phyloP scores from a whole-genome alignment of 2,329 filamentous ascomycete genomes.

The Talaromyces islandicus region DNA sequence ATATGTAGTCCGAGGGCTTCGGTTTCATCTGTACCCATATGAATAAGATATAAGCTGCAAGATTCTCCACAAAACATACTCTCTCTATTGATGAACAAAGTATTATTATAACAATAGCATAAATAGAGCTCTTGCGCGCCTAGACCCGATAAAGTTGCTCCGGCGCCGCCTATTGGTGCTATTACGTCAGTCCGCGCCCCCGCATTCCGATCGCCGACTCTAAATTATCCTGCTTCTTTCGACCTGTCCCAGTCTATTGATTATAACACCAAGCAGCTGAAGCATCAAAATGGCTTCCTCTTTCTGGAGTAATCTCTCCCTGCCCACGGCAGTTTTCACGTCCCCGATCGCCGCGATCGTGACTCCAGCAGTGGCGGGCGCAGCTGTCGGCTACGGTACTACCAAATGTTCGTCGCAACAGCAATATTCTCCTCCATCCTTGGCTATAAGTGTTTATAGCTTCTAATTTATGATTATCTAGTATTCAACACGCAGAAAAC shows the following conservation, averaged over 20 bases:
- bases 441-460: background rate
- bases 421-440: background rate
- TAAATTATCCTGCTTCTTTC: background rate
- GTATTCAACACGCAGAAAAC: conserved; percentile 28
- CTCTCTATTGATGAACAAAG: background rate
- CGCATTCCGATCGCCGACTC: background rate
- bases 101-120: background rate
- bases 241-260: background rate
- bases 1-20: background rate
- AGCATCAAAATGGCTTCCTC: background rate
- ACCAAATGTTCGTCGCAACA: conserved; percentile 16
- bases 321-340: conserved; percentile 24
- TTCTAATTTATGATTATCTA: conserved; percentile 9
- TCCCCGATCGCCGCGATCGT: conserved; percentile 24
- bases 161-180: background rate
- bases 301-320: conserved; percentile 13
- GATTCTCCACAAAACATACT: background rate
- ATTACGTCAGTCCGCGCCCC: background rate
- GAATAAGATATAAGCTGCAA: background rate
- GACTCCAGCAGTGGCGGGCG: conserved; percentile 22
- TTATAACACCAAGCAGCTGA: background rate
- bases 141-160: background rate
- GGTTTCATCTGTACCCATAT: background rate
- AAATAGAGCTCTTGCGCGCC: background rate
- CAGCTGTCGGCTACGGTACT: conserved; percentile 24